Evolutionary conservation across 106 monocot species (phyloP).

Genomic region (Allium cepa): DNA sequence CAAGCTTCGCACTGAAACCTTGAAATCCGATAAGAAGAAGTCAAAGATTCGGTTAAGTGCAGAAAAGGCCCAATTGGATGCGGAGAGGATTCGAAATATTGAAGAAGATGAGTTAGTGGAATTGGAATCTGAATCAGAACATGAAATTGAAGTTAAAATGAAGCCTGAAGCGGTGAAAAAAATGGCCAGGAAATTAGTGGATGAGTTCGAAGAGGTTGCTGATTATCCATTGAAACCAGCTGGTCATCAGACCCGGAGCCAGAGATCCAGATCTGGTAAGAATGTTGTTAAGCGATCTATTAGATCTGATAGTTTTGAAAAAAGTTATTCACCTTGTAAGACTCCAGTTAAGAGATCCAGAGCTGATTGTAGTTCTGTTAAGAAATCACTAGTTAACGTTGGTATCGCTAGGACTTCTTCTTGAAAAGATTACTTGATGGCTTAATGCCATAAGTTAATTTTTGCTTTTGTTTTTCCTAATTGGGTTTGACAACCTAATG

Average conservation of each 20-base stretch:
- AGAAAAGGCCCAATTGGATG: background rate
- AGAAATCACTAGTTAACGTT: too few relatives aligned
- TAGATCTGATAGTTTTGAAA: too few relatives aligned
- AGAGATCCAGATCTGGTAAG: background rate
- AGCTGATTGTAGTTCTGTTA: too few relatives aligned
- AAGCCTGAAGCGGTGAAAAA: background rate
- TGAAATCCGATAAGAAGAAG: background rate
- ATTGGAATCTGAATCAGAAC: background rate
- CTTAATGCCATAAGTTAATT: too few relatives aligned
- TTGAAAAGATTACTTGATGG: too few relatives aligned
- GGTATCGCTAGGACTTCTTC: too few relatives aligned
- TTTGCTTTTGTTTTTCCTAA: too few relatives aligned
- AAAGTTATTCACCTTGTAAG: too few relatives aligned
- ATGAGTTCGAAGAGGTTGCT: background rate
- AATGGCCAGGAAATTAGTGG: background rate
- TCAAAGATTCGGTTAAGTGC: too few relatives aligned
- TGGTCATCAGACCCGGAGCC: background rate
- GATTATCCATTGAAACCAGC: background rate
- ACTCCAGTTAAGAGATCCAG: too few relatives aligned
- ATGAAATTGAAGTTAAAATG: background rate
- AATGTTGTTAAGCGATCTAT: background rate
- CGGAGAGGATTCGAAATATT: background rate
- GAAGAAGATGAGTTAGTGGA: background rate
- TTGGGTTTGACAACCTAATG: too few relatives aligned
- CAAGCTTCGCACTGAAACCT: conserved; percentile 40